These are phyloP conservation scores for Purpureocillium lavendulum DNA, from an alignment of 2,329 filamentous ascomycete genomes.

Conservation along the genomic window DNA sequence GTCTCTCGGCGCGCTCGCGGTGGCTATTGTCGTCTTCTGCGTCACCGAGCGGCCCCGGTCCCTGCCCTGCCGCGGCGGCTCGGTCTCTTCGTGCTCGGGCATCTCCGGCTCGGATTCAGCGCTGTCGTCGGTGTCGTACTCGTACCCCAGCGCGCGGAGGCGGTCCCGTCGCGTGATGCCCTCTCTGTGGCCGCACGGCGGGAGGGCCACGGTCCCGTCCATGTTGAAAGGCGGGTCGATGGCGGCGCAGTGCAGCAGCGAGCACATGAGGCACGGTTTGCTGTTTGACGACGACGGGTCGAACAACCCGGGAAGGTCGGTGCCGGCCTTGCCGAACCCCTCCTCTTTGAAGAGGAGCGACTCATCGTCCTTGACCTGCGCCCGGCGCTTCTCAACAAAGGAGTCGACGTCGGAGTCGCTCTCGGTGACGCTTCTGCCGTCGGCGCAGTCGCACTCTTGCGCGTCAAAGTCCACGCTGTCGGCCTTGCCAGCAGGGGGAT, in stretches of 20 bases:
- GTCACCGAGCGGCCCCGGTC: no score
- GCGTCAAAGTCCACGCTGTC: background rate
- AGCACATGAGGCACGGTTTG: constrained; percentile 8
- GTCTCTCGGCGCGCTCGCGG: no score
- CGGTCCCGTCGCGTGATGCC: constrained; percentile 12
- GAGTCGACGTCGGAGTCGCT: constrained; percentile 23
- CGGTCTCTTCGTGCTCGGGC: no score
- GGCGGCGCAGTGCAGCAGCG: constrained; percentile 3
- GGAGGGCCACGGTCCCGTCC: background rate
- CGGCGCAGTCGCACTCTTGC: constrained; percentile 6
- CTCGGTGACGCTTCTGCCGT: constrained; percentile 3
- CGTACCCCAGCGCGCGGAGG: constrained; percentile 13
- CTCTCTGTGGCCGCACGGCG: constrained; percentile 4
- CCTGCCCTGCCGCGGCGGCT: no score
- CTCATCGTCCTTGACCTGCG: constrained; percentile 20
- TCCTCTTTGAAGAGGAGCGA: constrained; percentile 25
- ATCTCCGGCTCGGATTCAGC: background rate
- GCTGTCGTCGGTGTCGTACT: constrained; percentile 14
- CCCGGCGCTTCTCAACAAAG: constrained; percentile 13
- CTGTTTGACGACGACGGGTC: background rate
- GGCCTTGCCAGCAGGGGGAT: background rate
- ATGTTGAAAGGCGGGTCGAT: constrained; percentile 1
- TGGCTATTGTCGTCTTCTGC: no score
- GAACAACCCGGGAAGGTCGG: constrained; percentile 23
- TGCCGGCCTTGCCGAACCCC: constrained; percentile 23